Conservation (phyloP, 768 basidiomycete species). For the Daedaleopsis nitida region DNA sequence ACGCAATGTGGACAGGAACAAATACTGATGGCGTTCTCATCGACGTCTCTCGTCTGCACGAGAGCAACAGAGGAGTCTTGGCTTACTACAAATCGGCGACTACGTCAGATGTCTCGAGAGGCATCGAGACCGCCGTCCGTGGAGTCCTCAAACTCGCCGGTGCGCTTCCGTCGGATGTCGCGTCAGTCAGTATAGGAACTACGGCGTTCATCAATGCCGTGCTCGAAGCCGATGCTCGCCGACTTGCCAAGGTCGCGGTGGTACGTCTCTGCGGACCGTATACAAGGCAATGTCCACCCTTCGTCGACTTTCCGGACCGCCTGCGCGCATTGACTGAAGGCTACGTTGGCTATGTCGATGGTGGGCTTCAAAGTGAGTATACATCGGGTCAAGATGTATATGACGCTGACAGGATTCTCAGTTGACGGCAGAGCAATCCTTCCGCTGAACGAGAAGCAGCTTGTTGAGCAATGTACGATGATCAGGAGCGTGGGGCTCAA, state of each 20-base stretch:
- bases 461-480: constrained; percentile 43
- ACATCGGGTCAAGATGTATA: background rate
- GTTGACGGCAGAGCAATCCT: constrained; percentile 50
- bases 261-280: constrained; percentile 64
- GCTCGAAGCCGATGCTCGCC: constrained; percentile 53
- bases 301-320: constrained; percentile 49
- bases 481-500: constrained; percentile 35
- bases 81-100: constrained; percentile 51
- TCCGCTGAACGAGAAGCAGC: constrained; percentile 44
- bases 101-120: constrained; percentile 57
- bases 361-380: constrained; percentile 41
- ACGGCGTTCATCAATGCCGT: constrained; percentile 54
- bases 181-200: constrained; percentile 61
- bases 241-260: constrained; percentile 63
- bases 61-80: constrained; percentile 39
- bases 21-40: constrained; percentile 46
- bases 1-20: constrained; percentile 27
- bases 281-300: constrained; percentile 59
- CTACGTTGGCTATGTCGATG: constrained; percentile 40
- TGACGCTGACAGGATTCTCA: constrained; percentile 37
- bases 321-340: constrained; percentile 35
- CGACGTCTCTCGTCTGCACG: constrained; percentile 32
- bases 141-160: constrained; percentile 43
- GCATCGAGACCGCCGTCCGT: constrained; percentile 55
- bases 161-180: constrained; percentile 40